Base-by-base conservation (phyloP, 768 basidiomycete species). In the Clitopilus passeckerianus region DNA sequence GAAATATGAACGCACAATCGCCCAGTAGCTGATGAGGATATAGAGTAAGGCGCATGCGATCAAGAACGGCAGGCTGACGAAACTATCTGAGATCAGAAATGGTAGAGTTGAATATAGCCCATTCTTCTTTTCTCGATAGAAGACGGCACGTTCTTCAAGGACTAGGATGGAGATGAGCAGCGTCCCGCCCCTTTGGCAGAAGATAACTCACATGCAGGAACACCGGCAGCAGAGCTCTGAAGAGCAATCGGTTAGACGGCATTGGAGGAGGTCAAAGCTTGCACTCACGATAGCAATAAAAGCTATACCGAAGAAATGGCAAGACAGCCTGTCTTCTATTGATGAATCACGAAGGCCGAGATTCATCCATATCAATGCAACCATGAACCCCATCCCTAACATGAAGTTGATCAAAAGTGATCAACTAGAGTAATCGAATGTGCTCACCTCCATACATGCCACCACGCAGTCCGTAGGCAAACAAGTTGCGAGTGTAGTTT, bases 151-250 rank as follows among this genome's bases (percentile, higher is more conserved):
- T 66, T 86, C 83, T 64, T 86, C 84, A 24, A 86, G 73, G 68
- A 82, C 78, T 22, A 24, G 34, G 5, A 12, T 18, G 46, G 14
- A 8, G 50, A 33, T 52, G 14, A 30, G 24, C 4, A 10, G 30
- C n/a, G n/a, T 15, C 22, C 23, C 3, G 9, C 10, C 20, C 24
- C 34, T 10, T 8, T 18, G 34, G 18, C 10, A 18, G 3, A 9
- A n/a, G 27, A 34, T 27, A 1, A 63, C 74, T 43, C 61, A 78
- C 77, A 85, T 33, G 78, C 68, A 2, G 84, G 85, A 37, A 86
- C 84, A 20, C 84, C 84, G 23, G 84, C 83, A 5, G 86, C 84
- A 14, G 78, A 78, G 82, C 84, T 84, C 77, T 79, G 59, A 0
- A 9, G 46, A 23, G 15, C 54, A 30, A n/a, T 52, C 8, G 57